A percentile compares a stretch with the other conserved stretches of the same genome.
These are phyloP conservation scores for Agrocybe chaxingu DNA, from an alignment of 768 basidiomycete species.

Conservation along the genomic window DNA sequence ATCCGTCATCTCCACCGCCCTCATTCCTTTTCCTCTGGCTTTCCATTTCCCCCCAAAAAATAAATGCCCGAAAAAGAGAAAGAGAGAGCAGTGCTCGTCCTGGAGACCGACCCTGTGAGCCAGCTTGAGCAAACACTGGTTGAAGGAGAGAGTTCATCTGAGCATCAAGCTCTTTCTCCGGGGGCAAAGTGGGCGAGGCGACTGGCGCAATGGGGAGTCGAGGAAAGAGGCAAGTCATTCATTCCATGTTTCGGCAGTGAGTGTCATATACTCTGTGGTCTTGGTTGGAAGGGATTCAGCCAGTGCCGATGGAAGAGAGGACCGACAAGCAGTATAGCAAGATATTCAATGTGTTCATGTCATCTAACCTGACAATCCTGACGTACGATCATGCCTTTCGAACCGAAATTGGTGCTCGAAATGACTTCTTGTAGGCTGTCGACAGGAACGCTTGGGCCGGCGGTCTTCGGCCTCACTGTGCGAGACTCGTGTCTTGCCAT, in stretches of 20 bases:
- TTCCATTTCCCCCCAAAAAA: no score
- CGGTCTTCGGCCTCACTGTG: constrained; percentile 52
- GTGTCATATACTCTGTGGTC: not conserved
- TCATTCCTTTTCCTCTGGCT: no score
- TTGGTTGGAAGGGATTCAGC: constrained; percentile 41
- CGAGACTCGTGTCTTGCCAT: constrained; percentile 62
- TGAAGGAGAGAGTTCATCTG: no score
- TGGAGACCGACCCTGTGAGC: no score
- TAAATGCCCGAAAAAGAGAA: no score
- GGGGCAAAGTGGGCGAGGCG: constrained; percentile 5
- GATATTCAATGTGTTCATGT: constrained; percentile 72
- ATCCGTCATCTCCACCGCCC: no score
- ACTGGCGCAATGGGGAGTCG: constrained; percentile 7
- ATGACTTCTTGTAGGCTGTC: constrained; percentile 42
- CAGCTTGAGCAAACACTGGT: no score
- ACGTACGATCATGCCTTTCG: constrained; percentile 23
- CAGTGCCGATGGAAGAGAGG: constrained; percentile 51
- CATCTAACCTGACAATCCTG: constrained; percentile 66
- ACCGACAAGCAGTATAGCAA: constrained; percentile 61
- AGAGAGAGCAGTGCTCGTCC: no score
- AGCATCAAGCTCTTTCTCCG: no score
- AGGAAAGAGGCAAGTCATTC: constrained; percentile 8
- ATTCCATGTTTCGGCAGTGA: not conserved
- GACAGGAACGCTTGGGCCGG: constrained; percentile 60
- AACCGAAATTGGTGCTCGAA: not conserved